A percentile compares a stretch with the other conserved stretches of the same genome.
Conservation (phyloP, 202 grass and related monocot genomes). For the Elaeis oleifera region DNA sequence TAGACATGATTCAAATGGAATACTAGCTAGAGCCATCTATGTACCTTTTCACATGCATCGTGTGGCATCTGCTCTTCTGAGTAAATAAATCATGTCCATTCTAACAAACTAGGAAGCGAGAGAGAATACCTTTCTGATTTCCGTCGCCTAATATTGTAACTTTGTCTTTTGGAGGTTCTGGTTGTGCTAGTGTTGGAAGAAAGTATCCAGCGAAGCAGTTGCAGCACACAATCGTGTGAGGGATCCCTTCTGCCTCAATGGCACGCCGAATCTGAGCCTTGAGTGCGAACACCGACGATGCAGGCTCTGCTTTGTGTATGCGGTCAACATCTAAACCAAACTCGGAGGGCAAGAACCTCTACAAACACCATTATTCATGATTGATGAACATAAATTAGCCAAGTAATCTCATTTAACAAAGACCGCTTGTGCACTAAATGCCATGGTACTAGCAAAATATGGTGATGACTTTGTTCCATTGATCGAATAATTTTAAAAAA, state of each 20-base stretch:
- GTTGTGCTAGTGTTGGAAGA: slow-evolving; percentile 28
- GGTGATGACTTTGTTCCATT: too few relatives aligned
- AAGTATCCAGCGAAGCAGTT: slow-evolving; percentile 33
- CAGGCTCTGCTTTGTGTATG: slow-evolving; percentile 25
- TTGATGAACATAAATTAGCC: too few relatives aligned
- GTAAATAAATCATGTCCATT: too few relatives aligned
- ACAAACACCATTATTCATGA: background rate
- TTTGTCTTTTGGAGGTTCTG: slow-evolving; percentile 25
- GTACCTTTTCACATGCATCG: too few relatives aligned
- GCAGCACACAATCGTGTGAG: slow-evolving; percentile 27
- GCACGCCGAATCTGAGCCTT: slow-evolving; percentile 23
- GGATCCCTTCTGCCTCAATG: slow-evolving; percentile 22
- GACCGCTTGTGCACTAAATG: too few relatives aligned
- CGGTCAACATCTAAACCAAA: slow-evolving; percentile 34
- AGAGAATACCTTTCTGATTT: slow-evolving; percentile 28
- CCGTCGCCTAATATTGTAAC: slow-evolving; percentile 31
- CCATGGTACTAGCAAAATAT: too few relatives aligned
- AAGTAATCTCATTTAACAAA: too few relatives aligned
- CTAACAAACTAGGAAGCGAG: background rate
- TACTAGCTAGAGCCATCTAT: too few relatives aligned
- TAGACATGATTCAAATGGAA: too few relatives aligned
- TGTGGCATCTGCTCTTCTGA: background rate
- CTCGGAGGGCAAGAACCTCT: slow-evolving; percentile 35
- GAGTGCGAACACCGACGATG: slow-evolving; percentile 3
- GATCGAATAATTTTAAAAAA: too few relatives aligned